Conservation (phyloP, 2,329 filamentous ascomycete species). For the Botrytis hyacinthi region DNA sequence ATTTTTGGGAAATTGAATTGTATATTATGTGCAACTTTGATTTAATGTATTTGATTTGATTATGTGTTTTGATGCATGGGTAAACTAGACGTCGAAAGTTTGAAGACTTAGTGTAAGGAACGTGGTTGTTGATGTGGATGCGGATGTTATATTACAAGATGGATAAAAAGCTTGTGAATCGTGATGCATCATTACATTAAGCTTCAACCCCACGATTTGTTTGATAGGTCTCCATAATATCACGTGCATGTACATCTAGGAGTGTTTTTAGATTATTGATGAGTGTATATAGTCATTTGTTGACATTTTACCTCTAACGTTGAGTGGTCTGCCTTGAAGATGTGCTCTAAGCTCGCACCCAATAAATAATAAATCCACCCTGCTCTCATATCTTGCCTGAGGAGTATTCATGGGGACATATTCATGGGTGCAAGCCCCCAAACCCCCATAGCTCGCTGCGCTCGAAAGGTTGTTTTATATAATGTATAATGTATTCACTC, state of each 20-base stretch:
- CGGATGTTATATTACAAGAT: background rate
- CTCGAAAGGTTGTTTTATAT: background rate
- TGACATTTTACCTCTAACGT: background rate
- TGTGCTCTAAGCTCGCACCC: background rate
- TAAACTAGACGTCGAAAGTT: background rate
- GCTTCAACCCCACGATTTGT: constrained; percentile 6
- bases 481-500: background rate
- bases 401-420: background rate
- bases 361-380: background rate
- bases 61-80: background rate
- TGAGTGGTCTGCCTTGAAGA: background rate
- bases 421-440: background rate
- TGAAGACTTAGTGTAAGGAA: background rate
- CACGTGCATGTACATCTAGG: background rate
- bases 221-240: background rate
- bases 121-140: background rate
- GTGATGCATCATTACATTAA: background rate
- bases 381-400: background rate
- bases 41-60: background rate
- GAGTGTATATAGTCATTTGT: background rate
- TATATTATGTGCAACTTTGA: background rate
- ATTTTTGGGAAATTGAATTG: background rate
- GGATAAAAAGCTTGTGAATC: background rate
- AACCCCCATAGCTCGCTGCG: background rate
- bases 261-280: background rate